These are phyloP conservation scores for Talaromyces stipitatus DNA, from an alignment of 495 filamentous ascomycete genomes.

Conservation along the genomic window DNA sequence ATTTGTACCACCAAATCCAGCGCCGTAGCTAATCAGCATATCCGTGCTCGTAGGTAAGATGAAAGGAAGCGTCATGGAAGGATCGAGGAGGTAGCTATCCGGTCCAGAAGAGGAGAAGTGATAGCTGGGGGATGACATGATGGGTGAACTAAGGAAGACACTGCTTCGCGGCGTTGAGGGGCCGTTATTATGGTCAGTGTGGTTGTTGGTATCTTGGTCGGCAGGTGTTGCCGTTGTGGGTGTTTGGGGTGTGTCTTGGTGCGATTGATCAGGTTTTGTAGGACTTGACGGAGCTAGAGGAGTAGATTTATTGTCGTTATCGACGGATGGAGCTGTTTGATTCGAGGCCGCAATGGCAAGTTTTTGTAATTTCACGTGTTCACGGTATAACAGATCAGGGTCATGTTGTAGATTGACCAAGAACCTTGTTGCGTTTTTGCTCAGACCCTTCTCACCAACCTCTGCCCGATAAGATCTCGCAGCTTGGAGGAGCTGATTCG, in stretches of 20 bases:
- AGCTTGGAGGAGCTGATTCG: slow-evolving; percentile 85
- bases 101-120: slow-evolving; percentile 2
- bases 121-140: background rate
- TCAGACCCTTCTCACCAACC: slow-evolving; percentile 87
- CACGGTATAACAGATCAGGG: slow-evolving; percentile 27
- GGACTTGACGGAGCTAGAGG: slow-evolving; percentile 33
- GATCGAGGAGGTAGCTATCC: slow-evolving; percentile 68
- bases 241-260: slow-evolving; percentile 28
- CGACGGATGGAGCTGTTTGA: slow-evolving; percentile 12
- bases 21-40: slow-evolving; percentile 92
- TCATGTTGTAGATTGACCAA: slow-evolving; percentile 75
- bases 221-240: slow-evolving; percentile 29
- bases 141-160: slow-evolving; percentile 10
- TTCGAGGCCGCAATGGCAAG: background rate
- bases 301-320: background rate
- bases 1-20: slow-evolving; percentile 89
- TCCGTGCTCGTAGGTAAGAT: slow-evolving; percentile 90
- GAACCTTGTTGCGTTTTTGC: slow-evolving; percentile 80
- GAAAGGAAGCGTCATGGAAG: slow-evolving; percentile 89
- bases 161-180: slow-evolving; percentile 14
- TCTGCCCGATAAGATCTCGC: slow-evolving; percentile 90
- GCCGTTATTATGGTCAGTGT: slow-evolving; percentile 41
- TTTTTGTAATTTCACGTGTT: slow-evolving; percentile 28
- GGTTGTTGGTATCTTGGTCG: slow-evolving; percentile 40
- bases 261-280: slow-evolving; percentile 27